A percentile compares a stretch with the other conserved stretches of the same genome.
phyloP scores from a whole-genome alignment of 2,329 filamentous ascomycete genomes.

The Ascosphaera apis region DNA sequence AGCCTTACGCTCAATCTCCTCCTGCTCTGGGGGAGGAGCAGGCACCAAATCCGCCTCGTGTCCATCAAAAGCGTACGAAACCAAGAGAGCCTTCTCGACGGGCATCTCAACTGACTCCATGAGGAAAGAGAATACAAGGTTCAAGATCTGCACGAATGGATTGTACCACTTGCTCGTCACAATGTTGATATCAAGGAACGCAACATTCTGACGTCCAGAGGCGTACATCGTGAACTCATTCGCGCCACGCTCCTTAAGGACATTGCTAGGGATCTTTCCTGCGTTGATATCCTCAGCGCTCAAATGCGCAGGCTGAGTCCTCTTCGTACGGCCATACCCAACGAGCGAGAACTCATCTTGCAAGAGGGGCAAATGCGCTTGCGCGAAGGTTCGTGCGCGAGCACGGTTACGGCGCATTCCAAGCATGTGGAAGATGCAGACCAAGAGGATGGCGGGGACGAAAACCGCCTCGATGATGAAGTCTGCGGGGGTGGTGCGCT shows the following conservation, averaged over 20 bases:
- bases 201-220: conserved; percentile 76
- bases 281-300: conserved; percentile 2
- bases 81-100: conserved; percentile 50
- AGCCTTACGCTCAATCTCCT: conserved; percentile 37
- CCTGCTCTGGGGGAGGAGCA: conserved; percentile 32
- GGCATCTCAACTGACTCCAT: conserved; percentile 52
- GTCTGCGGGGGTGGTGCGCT: conserved; percentile 61
- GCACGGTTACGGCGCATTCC: conserved; percentile 58
- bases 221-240: conserved; percentile 76
- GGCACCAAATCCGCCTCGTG: conserved; percentile 63
- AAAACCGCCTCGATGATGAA: conserved; percentile 77
- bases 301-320: conserved; percentile 10
- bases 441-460: conserved; percentile 46
- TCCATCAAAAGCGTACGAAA: conserved; percentile 75
- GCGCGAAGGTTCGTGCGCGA: conserved; percentile 61
- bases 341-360: conserved; percentile 68
- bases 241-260: conserved; percentile 68
- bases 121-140: conserved; percentile 50
- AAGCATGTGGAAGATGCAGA: conserved; percentile 59
- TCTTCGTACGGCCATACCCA: conserved; percentile 37
- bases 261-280: conserved; percentile 10
- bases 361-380: conserved; percentile 47
- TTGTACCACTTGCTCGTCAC: conserved; percentile 72
- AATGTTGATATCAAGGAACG: conserved; percentile 70
- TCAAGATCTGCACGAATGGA: conserved; percentile 42